Conservation (phyloP, 2,329 filamentous ascomycete species). For the Cadophora gregata region DNA sequence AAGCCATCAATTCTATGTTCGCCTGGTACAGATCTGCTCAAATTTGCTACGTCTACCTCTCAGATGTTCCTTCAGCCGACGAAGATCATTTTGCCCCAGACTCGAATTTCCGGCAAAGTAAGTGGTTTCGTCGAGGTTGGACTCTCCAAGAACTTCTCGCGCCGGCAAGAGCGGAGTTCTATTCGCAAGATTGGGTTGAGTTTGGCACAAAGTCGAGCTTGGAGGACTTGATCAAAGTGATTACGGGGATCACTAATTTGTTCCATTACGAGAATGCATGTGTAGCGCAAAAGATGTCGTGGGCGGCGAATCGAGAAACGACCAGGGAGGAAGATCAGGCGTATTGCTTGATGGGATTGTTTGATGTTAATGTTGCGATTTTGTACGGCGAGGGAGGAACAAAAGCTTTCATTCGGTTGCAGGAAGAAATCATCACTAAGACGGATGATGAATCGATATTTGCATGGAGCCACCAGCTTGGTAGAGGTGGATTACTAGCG, state of each 20-base stretch:
- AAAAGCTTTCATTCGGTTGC: neutral
- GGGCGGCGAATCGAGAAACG: neutral
- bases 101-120: conserved; percentile 13
- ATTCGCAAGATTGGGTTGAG: conserved; percentile 22
- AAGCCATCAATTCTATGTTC: conserved; percentile 25
- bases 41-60: conserved; percentile 32
- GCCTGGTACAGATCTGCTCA: conserved; percentile 25
- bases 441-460: conserved; percentile 9
- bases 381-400: conserved; percentile 4
- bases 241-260: conserved; percentile 13
- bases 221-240: neutral
- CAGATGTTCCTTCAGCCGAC: conserved; percentile 19
- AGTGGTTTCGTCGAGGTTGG: conserved; percentile 30
- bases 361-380: conserved; percentile 7
- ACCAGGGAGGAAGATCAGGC: conserved; percentile 8
- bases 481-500: conserved; percentile 2
- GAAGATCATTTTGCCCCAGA: neutral
- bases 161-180: conserved; percentile 24
- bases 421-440: conserved; percentile 2
- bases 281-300: conserved; percentile 12
- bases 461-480: neutral
- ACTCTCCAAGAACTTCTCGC: conserved; percentile 32
- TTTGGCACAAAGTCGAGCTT: conserved; percentile 28
- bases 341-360: conserved; percentile 15
- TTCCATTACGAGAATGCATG: neutral